Evolutionary conservation across 2,329 filamentous ascomycete species (phyloP).

Genomic region (Diaporthe amygdali): DNA sequence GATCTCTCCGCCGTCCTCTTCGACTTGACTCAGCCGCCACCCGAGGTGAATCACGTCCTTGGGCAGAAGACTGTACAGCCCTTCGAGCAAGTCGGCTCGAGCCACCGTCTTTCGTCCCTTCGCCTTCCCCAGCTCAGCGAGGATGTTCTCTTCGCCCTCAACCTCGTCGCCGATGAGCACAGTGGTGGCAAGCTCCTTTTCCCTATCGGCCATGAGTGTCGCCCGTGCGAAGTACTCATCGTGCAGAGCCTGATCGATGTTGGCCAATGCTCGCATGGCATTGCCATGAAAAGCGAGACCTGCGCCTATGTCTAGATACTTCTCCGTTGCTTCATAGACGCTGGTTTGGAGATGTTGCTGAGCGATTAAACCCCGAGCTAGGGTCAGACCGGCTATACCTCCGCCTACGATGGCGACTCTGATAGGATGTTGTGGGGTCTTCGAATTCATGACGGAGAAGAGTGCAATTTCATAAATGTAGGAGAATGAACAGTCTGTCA

Average conservation of each 20-base stretch:
- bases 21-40: not conserved
- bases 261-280: slow-evolving; percentile 38
- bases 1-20: not conserved
- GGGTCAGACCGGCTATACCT: not conserved
- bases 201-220: not conserved
- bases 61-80: slow-evolving; percentile 34
- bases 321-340: not conserved
- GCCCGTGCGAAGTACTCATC: not conserved
- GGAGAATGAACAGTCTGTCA: not conserved
- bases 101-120: slow-evolving; percentile 40
- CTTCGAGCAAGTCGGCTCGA: slow-evolving; percentile 37
- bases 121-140: slow-evolving; percentile 39
- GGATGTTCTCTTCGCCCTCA: slow-evolving; percentile 39
- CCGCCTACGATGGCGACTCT: not conserved
- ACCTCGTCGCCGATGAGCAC: slow-evolving; percentile 39
- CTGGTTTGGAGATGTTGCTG: not conserved
- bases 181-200: not conserved
- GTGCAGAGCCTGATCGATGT: not conserved
- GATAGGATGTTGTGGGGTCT: not conserved
- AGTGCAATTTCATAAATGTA: no score
- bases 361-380: not conserved
- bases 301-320: slow-evolving; percentile 38
- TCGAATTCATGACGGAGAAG: not conserved
- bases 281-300: slow-evolving; percentile 45
- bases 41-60: slow-evolving; percentile 31